Evolutionary conservation across 2,329 filamentous ascomycete genomes (phyloP).

Genomic region (Diaporthe sp.): DNA sequence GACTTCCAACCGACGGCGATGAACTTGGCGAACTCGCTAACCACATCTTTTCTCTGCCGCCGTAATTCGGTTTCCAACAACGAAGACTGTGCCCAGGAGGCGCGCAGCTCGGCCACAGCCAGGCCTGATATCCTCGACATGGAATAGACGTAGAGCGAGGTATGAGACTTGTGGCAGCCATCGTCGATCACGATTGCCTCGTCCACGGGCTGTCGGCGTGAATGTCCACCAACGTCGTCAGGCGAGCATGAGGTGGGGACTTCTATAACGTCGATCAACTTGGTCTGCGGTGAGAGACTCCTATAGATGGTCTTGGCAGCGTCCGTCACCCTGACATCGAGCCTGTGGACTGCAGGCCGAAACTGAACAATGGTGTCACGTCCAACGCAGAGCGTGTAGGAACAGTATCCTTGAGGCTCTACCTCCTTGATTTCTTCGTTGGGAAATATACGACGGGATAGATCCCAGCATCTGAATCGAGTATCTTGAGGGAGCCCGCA

Average conservation of each 20-base stretch:
- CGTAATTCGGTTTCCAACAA: not conserved
- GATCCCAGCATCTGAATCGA: slow-evolving; percentile 41
- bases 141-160: slow-evolving; percentile 54
- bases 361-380: slow-evolving; percentile 61
- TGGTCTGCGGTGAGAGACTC: slow-evolving; percentile 57
- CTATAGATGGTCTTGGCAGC: slow-evolving; percentile 57
- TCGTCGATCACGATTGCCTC: slow-evolving; percentile 41
- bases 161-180: slow-evolving; percentile 22
- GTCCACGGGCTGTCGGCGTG: slow-evolving; percentile 28
- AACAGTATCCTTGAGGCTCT: slow-evolving; percentile 64
- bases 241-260: not conserved
- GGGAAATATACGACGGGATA: slow-evolving; percentile 51
- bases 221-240: not conserved
- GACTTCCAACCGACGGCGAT: slow-evolving; percentile 55
- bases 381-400: slow-evolving; percentile 61
- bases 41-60: slow-evolving; percentile 48
- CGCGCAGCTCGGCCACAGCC: slow-evolving; percentile 53
- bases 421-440: slow-evolving; percentile 49
- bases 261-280: slow-evolving; percentile 52
- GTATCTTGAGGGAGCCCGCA: slow-evolving; percentile 22
- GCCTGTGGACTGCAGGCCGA: slow-evolving; percentile 57
- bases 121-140: slow-evolving; percentile 59
- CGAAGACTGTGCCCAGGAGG: not conserved
- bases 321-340: slow-evolving; percentile 55
- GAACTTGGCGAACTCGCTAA: slow-evolving; percentile 58